Evolutionary conservation across 495 filamentous ascomycete genomes (phyloP).

Genomic region (Penicillium soppii): DNA sequence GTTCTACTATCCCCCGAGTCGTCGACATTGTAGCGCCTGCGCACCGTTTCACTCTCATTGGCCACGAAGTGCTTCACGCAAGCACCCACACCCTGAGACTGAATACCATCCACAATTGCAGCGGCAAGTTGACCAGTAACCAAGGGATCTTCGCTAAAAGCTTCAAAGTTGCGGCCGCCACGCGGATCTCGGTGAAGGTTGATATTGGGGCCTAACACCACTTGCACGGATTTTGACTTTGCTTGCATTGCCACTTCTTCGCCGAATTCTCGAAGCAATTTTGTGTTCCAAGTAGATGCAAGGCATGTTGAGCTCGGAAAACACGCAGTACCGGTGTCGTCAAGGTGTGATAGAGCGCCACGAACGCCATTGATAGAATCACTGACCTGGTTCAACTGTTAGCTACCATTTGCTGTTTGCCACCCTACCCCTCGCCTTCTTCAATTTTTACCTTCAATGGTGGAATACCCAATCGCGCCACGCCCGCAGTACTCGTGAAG

Average conservation of each 20-base stretch:
- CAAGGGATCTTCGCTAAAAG: constrained; percentile 66
- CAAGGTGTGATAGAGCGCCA: constrained; percentile 3
- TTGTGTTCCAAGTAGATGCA: constrained; percentile 6
- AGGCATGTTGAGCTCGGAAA: constrained; percentile 3
- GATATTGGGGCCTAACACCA: neutral
- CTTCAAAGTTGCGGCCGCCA: constrained; percentile 54
- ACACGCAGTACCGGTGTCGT: constrained; percentile 4
- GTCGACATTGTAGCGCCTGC: constrained; percentile 8
- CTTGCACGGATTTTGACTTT: neutral
- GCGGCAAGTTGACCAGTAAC: constrained; percentile 59
- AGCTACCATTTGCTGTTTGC: too few relatives aligned
- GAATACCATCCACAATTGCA: constrained; percentile 58
- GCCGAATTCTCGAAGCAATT: neutral
- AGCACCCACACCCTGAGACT: constrained; percentile 58
- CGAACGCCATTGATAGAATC: constrained; percentile 13
- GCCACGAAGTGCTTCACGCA: constrained; percentile 65
- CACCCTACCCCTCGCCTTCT: too few relatives aligned
- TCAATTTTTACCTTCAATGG: constrained; percentile 1
- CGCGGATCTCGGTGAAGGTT: neutral
- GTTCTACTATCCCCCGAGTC: neutral
- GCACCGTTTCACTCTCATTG: constrained; percentile 60
- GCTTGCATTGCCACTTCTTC: neutral
- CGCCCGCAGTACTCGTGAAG: neutral
- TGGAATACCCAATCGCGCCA: neutral
- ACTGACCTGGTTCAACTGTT: constrained; percentile 3